Evolutionary conservation across 2,329 filamentous ascomycete genomes (phyloP), one percentile per base, ranked within the genome.

Genomic region (Diaporthe vaccinii): DNA sequence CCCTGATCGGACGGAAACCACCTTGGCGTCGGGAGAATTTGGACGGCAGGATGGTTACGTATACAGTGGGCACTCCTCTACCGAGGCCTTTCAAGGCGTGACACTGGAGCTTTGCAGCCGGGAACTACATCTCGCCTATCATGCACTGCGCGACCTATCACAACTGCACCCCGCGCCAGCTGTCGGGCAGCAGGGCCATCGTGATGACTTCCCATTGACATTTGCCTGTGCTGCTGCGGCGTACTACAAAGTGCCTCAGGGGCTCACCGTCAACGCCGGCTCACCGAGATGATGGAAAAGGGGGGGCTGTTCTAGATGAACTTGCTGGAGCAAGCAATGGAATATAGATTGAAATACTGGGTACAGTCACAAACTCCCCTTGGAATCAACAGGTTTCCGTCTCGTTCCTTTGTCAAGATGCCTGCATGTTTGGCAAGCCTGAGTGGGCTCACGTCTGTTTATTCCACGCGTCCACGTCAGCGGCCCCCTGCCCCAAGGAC

Each of bases 291-390:
- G 10, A 22, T 20, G 12, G n/a, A 25, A 53, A 53, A 53, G 46
- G 46, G 41, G 34, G 22, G 39, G 46, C 17, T 15, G 8, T 14
- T 17, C 15, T 14, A 69, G 49, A 69, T 69, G 65, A 69, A 31
- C 15, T 25, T 31, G 65, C 65, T 69, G 65, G 65, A 69, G 65
- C 65, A 69, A 55, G 49, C n/a, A 69, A 41, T 55, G n/a, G 36
- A 65, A 69, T 69, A 69, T 69, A 53, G 65, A 69, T 69, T 69
- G 65, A 55, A 69, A 69, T 39, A 69, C 46, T 69, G 65, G 65
- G 65, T 55, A 53, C 46, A 3, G 9, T 6, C 4, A 55, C 34
- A 55, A n/a, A 34, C 65, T 41, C 49, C n/a, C 49, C 34, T 55
- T 14, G 49, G 25, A 55, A 22, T 14, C 31, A 69, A 28, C 22